Base-by-base conservation (phyloP, 2,329 filamentous ascomycete species). In the Diaporthe capsici region DNA sequence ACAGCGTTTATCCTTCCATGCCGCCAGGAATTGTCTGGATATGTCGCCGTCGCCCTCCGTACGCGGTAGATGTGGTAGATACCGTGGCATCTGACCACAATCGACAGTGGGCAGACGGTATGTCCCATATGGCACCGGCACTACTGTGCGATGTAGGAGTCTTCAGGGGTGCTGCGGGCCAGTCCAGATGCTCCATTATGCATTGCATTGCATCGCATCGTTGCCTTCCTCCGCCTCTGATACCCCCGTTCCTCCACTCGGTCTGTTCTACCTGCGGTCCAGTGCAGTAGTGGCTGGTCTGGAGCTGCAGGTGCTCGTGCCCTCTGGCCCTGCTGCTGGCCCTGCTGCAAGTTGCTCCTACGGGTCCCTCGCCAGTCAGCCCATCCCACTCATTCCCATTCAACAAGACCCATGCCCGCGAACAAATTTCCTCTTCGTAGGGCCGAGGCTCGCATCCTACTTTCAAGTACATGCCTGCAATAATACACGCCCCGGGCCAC, bases 131-230 rank as follows among this genome's bases (percentile, higher is more conserved):
- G 42, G 61, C 61, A 67, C 25, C 44, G 42, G 61, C 63, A 67
- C 65, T 34, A 70, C 22, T 49, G 61, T 65, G 42, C 42, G 42
- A 65, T 65, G 61, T 65, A 65, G 42, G 61, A 65, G 22, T 55
- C 47, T 70, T 20, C 47, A 53, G 44, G 44, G 31, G n/a, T 55
- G 51, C 42, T 34, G 58, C 58, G 58, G 58, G 61, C 58, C 58
- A 65, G 47, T 73, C 71, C 71, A 73, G 58, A 65, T 44, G 71
- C 71, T 47, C 58, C 71, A 61, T 73, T 61, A 55, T 67, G 72
- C 75, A 76, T 74, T 44, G 75, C 75, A 76, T 76, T 68, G 75
- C 74, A 76, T 72, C 34, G 67, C 75, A 75, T 72, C 55, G 73
- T 76, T 70, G 47, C 57, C 71, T 51, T 60, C 57, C 47, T 65